A percentile compares a stretch with the other conserved stretches of the same genome.
Evolutionary conservation across 306 rosid species (phyloP).

Genomic region (Vigna mungo): DNA sequence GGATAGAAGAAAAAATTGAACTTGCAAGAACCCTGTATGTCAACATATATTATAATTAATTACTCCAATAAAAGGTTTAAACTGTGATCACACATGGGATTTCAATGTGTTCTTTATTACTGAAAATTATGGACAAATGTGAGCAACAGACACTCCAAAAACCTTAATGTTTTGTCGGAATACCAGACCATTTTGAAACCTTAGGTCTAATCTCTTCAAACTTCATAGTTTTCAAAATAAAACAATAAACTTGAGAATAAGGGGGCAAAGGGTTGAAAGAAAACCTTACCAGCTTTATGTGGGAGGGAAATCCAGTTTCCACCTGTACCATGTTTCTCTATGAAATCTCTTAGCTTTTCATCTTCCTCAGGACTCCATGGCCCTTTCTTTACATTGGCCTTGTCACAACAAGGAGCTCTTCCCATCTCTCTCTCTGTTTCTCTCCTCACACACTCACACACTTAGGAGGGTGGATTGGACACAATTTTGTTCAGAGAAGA

Average conservation of each 20-base stretch:
- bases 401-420: slow-evolving; percentile 97
- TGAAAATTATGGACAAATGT: not conserved
- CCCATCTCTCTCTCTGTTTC: slow-evolving; percentile 61
- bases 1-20: not conserved
- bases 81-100: not conserved
- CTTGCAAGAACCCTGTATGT: not conserved
- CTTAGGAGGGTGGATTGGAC: slow-evolving; percentile 16
- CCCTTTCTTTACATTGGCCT: slow-evolving; percentile 89
- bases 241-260: not conserved
- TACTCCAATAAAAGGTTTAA: slow-evolving; percentile 12
- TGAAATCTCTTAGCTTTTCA: slow-evolving; percentile 70
- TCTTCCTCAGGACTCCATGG: slow-evolving; percentile 99
- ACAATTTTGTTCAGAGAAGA: slow-evolving; percentile 32
- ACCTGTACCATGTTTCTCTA: slow-evolving; percentile 80
- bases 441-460: not conserved
- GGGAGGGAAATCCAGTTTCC: slow-evolving; percentile 97
- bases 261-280: not conserved
- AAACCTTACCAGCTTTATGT: slow-evolving; percentile 68
- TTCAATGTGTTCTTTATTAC: not conserved
- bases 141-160: not conserved
- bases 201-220: not conserved
- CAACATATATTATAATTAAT: not conserved
- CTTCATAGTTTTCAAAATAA: not conserved
- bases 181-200: not conserved
- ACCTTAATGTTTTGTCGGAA: not conserved